Base-by-base conservation (phyloP, 805 yeast species). In the Pichia ethanolica region DNA sequence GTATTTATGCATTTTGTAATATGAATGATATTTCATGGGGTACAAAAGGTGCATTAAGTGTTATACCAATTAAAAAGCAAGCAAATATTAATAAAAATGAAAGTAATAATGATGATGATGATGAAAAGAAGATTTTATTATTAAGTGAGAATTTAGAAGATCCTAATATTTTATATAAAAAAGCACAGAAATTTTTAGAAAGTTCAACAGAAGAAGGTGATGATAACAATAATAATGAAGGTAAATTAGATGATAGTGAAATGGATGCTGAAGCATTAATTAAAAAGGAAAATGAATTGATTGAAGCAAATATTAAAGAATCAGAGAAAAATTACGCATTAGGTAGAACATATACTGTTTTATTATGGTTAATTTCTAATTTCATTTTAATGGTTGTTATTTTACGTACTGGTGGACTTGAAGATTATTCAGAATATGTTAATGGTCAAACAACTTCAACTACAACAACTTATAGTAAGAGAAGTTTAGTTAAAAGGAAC, bases 11-110 rank as follows among this genome's bases (percentile, higher is more conserved):
- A 3, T 90, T 91, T 65, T 90, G 97, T 72, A 91, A 91, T 67
- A 84, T 91, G 53, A 96, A 91, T 66, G 99, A 91, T 71, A 82
- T 91, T 44, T 86, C 97, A 7, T 91, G 98, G 98, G 98, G 97
- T 67, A 91, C 96, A 4, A 88, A 91, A 64, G 96, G 96, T 47
- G 86, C 85, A 36, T 74, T 79, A 5, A 77, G 80, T 63, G 50
- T 45, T 3, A 85, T 73, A 60, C 79, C 71, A 60, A 75, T 72
- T 64, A 90, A 75, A 63, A 75, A 89, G 58, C 96, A 95, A 49
- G 64, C 65, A 10, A 53, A 51, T 33, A 56, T 52, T 3, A 39
- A 45, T 1, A 45, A 37, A 5, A 33, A 38, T 25, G 51, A 38
- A 5, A 44, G 20, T 30, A 30, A 41, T 20, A 20, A 34, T n/a